These are phyloP conservation scores for Nepenthes mirabilis DNA, from an alignment of 148 eudicot species.

Conservation along the genomic window DNA sequence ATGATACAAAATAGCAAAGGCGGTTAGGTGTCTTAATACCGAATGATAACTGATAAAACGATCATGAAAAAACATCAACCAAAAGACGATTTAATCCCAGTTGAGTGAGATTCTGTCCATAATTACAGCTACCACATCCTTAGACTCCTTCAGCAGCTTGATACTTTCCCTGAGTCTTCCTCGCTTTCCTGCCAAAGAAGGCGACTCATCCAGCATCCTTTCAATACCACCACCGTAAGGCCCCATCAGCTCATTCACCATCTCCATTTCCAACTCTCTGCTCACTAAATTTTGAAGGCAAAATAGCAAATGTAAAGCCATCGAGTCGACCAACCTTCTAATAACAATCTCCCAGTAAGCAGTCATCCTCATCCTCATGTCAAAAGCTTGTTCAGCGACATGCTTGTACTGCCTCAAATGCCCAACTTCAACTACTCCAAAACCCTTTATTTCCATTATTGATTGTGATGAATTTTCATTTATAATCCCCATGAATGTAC, in stretches of 20 bases:
- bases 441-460: slow-evolving; percentile 7
- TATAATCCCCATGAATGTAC: slow-evolving; percentile 9
- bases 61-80: too few species aligned
- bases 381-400: slow-evolving; percentile 16
- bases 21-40: too few species aligned
- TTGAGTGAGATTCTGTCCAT: slow-evolving; percentile 18
- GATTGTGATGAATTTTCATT: not conserved
- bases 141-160: slow-evolving; percentile 44
- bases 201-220: slow-evolving; percentile 47
- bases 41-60: too few species aligned
- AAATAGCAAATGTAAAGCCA: slow-evolving; percentile 44
- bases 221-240: slow-evolving; percentile 32
- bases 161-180: slow-evolving; percentile 35
- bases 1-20: too few species aligned
- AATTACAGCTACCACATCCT: slow-evolving; percentile 28
- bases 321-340: slow-evolving; percentile 33
- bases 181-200: slow-evolving; percentile 27
- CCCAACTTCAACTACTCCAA: slow-evolving; percentile 21
- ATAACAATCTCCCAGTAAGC: slow-evolving; percentile 49
- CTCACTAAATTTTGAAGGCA: slow-evolving; percentile 37
- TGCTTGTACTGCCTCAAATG: slow-evolving; percentile 16
- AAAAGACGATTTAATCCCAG: too few species aligned
- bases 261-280: slow-evolving; percentile 32
- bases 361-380: slow-evolving; percentile 18
- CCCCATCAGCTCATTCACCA: slow-evolving; percentile 33